These are phyloP conservation scores for Kitagawia praeruptora DNA, from an alignment of 129 eudicot genomes.

Conservation along the genomic window DNA sequence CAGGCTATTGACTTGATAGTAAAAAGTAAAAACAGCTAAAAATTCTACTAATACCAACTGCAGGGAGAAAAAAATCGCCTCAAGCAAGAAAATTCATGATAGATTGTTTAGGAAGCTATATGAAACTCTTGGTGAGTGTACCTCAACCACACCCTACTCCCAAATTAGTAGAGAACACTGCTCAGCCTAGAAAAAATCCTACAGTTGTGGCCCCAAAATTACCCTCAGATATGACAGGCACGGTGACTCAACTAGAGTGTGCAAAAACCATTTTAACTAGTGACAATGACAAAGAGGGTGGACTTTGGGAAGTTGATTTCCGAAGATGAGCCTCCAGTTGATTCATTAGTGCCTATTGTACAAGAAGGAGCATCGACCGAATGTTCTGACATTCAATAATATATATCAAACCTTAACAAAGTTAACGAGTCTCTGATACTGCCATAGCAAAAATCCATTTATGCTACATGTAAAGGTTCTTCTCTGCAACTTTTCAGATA, in stretches of 20 bases:
- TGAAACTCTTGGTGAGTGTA: slow-evolving; percentile 19
- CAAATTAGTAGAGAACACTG: too few species aligned
- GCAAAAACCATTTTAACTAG: too few species aligned
- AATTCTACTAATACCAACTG: slow-evolving; percentile 13
- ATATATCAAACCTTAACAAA: not conserved
- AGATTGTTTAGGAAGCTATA: slow-evolving; percentile 16
- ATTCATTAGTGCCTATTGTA: slow-evolving; percentile 8
- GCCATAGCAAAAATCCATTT: slow-evolving; percentile 5
- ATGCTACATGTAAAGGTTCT: slow-evolving; percentile 11
- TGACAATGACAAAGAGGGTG: too few species aligned
- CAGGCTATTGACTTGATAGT: not conserved
- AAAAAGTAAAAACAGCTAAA: slow-evolving; percentile 13
- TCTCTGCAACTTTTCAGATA: slow-evolving; percentile 50
- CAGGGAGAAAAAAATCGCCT: slow-evolving; percentile 6
- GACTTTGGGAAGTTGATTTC: too few species aligned
- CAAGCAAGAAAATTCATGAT: slow-evolving; percentile 12
- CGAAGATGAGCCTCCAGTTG: not conserved
- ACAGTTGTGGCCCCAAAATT: too few species aligned
- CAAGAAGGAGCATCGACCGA: not conserved
- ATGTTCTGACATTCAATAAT: not conserved
- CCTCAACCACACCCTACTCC: slow-evolving; percentile 8
- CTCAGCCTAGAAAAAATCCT: not conserved
- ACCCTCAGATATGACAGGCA: too few species aligned
- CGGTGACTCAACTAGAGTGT: too few species aligned
- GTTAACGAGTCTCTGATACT: not conserved